Evolutionary conservation across 805 yeast genomes (phyloP), one percentile per base, ranked within the genome.

Genomic region (Yamadazyma akitaensis): DNA sequence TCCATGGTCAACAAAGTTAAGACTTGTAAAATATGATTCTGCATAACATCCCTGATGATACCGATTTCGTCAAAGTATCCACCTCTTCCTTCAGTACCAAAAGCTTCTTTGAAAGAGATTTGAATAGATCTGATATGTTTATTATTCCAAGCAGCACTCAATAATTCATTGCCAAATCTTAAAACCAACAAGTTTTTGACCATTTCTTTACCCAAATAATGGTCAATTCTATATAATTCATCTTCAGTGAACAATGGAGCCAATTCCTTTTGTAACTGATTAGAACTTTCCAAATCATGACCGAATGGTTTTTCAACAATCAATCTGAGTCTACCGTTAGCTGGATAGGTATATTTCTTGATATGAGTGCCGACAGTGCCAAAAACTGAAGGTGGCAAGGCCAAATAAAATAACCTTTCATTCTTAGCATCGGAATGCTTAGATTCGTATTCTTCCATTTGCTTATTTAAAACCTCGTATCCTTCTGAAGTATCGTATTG

Each of bases 51-150:
- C 68, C 99, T 82, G 56, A 94, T 87, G 63, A 94, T 94, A 49
- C 99, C 99, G 60, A 91, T 89, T 46, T 77, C 75, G 69, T 94
- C 98, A 62, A 94, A 94, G 73, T 94, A 94, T 33, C 99, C 99
- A 57, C 99, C 99, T 64, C 99, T 82, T 47, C 99, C 99, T 71
- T 94, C 97, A 35, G 99, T 94, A 46, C 99, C 99, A 59, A 94
- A 94, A n/a, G 94, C 88, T 73, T 94, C 99, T 73, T 94, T 94
- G 77, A 94, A 92, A 12, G 92, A 80, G 56, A 94, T 82, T 74
- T 92, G 97, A 51, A 94, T 83, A 34, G 84, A 80, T 51, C 81
- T 76, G 61, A 94, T 82, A 67, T 79, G 85, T 53, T 86, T 79
- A 63, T 76, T 83, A 72, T 86, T 85, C 97, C 97, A 94, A 46